phyloP scores from a whole-genome alignment of 108 stramenopile species.

The Mediolabrus comicus region DNA sequence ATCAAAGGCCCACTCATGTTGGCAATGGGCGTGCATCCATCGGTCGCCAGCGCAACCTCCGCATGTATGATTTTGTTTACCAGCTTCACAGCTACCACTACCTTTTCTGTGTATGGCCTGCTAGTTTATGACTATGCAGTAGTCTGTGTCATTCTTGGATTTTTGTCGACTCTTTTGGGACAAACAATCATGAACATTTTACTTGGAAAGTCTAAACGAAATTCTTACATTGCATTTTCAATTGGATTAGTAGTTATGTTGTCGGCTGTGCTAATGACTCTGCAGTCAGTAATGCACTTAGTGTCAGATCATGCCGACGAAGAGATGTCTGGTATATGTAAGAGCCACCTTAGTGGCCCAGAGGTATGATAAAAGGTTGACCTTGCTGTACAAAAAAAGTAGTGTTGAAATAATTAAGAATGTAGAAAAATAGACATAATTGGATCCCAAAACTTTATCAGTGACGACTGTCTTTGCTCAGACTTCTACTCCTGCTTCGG shows the following conservation, averaged over 20 bases:
- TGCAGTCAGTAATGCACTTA: constrained; percentile 35
- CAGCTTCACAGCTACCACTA: constrained; percentile 89
- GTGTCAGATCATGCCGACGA: constrained; percentile 24
- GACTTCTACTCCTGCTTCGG: constrained; percentile 9
- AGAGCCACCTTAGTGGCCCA: constrained; percentile 23
- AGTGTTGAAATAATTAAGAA: background rate
- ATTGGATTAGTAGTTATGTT: constrained; percentile 62
- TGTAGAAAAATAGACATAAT: too few relatives aligned
- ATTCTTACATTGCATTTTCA: constrained; percentile 90
- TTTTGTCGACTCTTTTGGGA: constrained; percentile 81
- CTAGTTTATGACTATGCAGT: constrained; percentile 78
- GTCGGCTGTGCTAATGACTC: constrained; percentile 24
- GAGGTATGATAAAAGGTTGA: too few relatives aligned
- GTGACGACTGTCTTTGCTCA: background rate
- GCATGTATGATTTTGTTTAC: constrained; percentile 87
- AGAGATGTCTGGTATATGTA: constrained; percentile 32
- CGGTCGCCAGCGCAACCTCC: constrained; percentile 53
- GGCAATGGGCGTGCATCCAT: constrained; percentile 88
- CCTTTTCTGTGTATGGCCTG: constrained; percentile 87
- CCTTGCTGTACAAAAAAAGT: too few relatives aligned
- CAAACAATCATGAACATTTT: constrained; percentile 77
- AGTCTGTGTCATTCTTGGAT: constrained; percentile 77
- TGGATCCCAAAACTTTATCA: background rate
- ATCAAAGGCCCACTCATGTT: constrained; percentile 96
- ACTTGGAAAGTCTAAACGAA: constrained; percentile 72